phyloP scores from a whole-genome alignment of 495 filamentous ascomycete genomes.

The Penicillium odoratum region DNA sequence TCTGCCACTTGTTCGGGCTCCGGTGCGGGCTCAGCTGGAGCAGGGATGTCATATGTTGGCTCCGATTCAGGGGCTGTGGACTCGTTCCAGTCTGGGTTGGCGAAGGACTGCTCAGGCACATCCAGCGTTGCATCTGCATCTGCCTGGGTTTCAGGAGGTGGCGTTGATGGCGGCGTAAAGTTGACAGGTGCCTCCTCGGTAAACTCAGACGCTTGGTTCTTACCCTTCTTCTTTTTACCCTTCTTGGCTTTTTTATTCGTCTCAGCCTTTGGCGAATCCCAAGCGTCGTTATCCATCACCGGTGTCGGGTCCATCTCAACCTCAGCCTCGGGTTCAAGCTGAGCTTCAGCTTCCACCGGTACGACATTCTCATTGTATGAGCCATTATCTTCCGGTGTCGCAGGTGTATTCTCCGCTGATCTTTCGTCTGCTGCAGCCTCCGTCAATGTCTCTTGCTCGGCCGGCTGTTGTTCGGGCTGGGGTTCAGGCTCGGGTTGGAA shows the following conservation, averaged over 20 bases:
- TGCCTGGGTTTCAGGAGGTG: conserved; percentile 20
- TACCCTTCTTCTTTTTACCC: conserved; percentile 31
- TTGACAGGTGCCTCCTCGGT: conserved; percentile 26
- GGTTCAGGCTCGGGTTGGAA: neutral
- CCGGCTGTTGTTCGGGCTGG: neutral
- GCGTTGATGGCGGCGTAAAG: conserved; percentile 45
- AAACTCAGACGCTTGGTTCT: neutral
- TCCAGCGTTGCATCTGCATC: conserved; percentile 11
- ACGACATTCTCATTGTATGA: neutral
- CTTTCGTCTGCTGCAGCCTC: neutral
- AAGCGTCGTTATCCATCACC: conserved; percentile 9
- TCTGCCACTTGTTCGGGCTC: neutral
- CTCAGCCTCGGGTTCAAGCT: conserved; percentile 10
- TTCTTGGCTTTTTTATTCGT: neutral
- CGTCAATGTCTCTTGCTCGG: neutral
- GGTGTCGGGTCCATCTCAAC: conserved; percentile 9
- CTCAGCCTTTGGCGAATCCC: conserved; percentile 6
- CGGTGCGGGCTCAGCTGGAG: neutral
- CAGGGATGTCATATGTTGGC: neutral
- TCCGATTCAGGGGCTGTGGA: neutral
- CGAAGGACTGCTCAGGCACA: neutral
- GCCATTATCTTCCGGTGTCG: neutral
- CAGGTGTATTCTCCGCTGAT: neutral
- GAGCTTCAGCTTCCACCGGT: neutral
- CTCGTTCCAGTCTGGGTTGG: neutral